A percentile compares a stretch with the other conserved stretches of the same genome.
Evolutionary conservation across 768 basidiomycete species (phyloP).

Genomic region (Xerocomus brunneocitrinus): DNA sequence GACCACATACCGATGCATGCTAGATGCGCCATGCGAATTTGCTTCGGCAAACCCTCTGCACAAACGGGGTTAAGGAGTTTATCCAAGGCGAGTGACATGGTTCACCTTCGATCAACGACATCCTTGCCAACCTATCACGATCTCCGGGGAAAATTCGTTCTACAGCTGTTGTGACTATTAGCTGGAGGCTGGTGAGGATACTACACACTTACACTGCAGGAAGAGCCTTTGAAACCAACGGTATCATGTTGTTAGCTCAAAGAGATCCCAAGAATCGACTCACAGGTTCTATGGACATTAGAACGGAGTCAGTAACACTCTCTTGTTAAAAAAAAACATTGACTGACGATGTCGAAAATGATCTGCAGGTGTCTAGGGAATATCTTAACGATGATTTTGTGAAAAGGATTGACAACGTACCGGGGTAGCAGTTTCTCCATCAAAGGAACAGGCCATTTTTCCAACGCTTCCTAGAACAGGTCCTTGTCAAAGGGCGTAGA

Average conservation of each 20-base stretch:
- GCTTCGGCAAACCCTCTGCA: conserved; percentile 78
- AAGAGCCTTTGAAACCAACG: conserved; percentile 36
- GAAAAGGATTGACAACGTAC: conserved; percentile 29
- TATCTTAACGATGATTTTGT: not conserved
- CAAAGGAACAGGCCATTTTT: conserved; percentile 91
- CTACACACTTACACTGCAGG: conserved; percentile 53
- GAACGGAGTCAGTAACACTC: conserved; percentile 13
- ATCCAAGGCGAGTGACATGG: not conserved
- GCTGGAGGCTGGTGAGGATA: not conserved
- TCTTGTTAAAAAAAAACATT: not conserved
- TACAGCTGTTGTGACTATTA: conserved; percentile 48
- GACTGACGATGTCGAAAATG: conserved; percentile 80
- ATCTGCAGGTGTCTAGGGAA: conserved; percentile 77
- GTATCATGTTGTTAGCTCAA: not conserved
- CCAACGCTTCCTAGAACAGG: conserved; percentile 60
- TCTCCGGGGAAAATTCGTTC: conserved; percentile 90
- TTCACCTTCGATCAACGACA: conserved; percentile 89
- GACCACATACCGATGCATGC: conserved; percentile 66
- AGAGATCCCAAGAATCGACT: not conserved
- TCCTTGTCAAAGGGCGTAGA: not conserved
- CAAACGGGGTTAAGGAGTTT: not conserved
- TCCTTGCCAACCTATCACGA: conserved; percentile 68
- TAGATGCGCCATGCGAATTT: conserved; percentile 87
- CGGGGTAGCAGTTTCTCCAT: conserved; percentile 81
- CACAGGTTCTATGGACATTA: conserved; percentile 34